Evolutionary conservation across 208 protist genomes (phyloP).

Genomic region (Leishmania braziliensis): DNA sequence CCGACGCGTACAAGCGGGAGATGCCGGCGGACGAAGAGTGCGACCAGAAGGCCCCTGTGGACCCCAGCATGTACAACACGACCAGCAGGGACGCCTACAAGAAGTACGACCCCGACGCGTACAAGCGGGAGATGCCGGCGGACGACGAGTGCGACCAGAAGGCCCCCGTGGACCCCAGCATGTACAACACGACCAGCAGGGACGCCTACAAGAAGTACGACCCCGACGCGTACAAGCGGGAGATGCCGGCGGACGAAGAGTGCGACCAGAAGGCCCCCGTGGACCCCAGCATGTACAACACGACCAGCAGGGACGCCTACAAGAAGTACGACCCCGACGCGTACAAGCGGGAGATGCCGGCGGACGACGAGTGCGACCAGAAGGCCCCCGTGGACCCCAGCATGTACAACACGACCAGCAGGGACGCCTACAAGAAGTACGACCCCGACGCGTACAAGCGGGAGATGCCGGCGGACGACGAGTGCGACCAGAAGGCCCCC

Average conservation of each 20-base stretch:
- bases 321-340: conserved; percentile 36
- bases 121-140: not conserved
- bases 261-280: conserved; percentile 1
- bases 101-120: no score
- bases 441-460: conserved; percentile 39
- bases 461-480: not conserved
- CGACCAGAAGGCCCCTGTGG: no score
- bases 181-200: no score
- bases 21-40: no score
- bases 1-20: no score
- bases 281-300: conserved; percentile 48
- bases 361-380: conserved; percentile 1
- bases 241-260: no score
- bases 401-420: conserved; percentile 62
- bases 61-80: no score
- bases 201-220: no score
- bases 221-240: conserved; percentile 37
- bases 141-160: conserved; percentile 4
- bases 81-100: no score
- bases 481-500: conserved; percentile 12
- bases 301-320: conserved; percentile 44
- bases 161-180: no score
- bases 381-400: not conserved
- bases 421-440: conserved; percentile 42
- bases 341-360: conserved; percentile 36